Base-by-base conservation (phyloP, 139 green algal species). In the Eudorina sp. region DNA sequence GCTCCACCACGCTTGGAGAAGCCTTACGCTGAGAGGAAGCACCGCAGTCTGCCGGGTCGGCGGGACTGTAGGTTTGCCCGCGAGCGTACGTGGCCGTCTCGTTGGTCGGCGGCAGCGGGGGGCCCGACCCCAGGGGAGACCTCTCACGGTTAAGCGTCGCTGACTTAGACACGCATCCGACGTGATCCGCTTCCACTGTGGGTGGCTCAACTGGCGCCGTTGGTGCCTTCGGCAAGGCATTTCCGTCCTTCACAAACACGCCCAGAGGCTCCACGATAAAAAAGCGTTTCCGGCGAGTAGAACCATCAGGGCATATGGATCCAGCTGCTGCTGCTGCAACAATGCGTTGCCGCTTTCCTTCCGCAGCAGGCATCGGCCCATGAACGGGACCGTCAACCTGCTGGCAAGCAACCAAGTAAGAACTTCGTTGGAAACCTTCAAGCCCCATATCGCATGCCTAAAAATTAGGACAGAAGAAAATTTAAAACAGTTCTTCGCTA, bases 201-300 rank as follows among this genome's bases (percentile, higher is more conserved):
- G 55, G 45, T 23, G 34, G 60, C 18, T n/a, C 21, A 38, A 5
- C 2, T 34, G 60, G 5, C 51, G 69, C 5, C 40, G 19, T 36
- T 11, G 34, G 34, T 3, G 19, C 36, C 36, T 29, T 18, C 6
- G 69, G 38, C 38, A 27, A 13, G 34, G 13, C 36, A 9, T 51
- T 36, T 3, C 70, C 70, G 6, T 46, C 7, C 46, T 82, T 64
- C 46, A 82, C 45, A 46, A 46, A 82, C 74, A 82, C 45, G 1
- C 74, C 74, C 27, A 82, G 48, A 6, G 74, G 74, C 13, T 82
- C 74, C 29, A 82, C 46, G 31, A 82, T 31, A 13, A 46, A 64
- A 18, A 38, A 31, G 7, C 74, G 74, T 34, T 43, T 82, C 29
- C 74, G 46, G n/a, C 18, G 29, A 4, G 0, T 51, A 9, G 48